Evolutionary conservation across 345 rosid species (phyloP).

Genomic region (Firmiana major): DNA sequence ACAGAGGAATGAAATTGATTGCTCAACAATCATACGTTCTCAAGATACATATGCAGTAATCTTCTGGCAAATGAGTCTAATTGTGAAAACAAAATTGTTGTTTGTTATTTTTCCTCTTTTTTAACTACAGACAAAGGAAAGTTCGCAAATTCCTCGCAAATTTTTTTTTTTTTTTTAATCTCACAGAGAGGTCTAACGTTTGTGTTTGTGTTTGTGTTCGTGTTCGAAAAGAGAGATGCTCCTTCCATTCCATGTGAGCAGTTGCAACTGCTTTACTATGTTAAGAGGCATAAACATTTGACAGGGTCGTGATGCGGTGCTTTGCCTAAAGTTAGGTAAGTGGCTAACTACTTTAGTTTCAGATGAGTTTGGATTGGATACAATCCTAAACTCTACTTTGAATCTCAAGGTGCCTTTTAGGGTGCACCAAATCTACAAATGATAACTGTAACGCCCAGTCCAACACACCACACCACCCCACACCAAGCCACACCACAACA

Average conservation of each 20-base stretch:
- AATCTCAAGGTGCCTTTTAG: background rate
- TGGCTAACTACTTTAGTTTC: slow-evolving; percentile 22
- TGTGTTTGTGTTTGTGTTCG: background rate
- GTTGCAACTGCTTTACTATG: slow-evolving; percentile 34
- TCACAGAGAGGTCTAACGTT: slow-evolving; percentile 2
- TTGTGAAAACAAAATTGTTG: background rate
- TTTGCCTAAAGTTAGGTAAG: slow-evolving; percentile 24
- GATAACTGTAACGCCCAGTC: too few relatives aligned
- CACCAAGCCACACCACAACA: slow-evolving; percentile 13
- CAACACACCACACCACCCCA: too few relatives aligned
- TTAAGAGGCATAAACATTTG: background rate
- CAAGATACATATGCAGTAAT: background rate
- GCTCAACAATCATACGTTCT: slow-evolving; percentile 8
- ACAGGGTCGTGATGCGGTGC: background rate
- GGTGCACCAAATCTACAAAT: slow-evolving; percentile 14
- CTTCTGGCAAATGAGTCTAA: background rate
- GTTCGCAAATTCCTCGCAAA: background rate
- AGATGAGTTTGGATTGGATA: background rate
- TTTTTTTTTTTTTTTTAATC: background rate
- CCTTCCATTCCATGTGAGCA: slow-evolving; percentile 39
- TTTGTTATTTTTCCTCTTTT: background rate
- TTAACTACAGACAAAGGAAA: background rate
- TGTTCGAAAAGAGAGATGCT: slow-evolving; percentile 14
- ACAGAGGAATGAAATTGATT: slow-evolving; percentile 24
- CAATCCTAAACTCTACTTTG: background rate